Percentiles rank a stretch among this genome's conserved stretches.
phyloP scores from a whole-genome alignment of 2,329 filamentous ascomycete genomes.

The Pseudocercospora ulei region DNA sequence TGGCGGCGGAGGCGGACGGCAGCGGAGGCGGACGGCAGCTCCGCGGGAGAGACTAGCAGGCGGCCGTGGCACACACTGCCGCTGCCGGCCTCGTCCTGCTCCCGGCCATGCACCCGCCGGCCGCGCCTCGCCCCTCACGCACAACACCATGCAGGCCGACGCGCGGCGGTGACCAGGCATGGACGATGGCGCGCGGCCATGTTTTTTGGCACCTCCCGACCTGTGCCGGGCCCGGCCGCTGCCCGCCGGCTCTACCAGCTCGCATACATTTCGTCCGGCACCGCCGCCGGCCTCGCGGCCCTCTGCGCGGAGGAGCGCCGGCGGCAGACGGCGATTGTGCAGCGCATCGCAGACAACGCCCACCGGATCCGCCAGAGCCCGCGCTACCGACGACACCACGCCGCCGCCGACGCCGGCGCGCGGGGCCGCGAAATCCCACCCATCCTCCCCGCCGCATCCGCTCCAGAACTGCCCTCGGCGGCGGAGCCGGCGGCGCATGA shows the following conservation, averaged over 20 bases:
- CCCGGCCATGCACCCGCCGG: too few species aligned
- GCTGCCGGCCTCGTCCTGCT: too few species aligned
- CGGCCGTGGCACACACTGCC: too few species aligned
- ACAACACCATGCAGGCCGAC: too few species aligned
- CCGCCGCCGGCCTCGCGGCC: constrained; percentile 32
- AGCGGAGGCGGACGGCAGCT: too few species aligned
- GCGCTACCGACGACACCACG: constrained; percentile 17
- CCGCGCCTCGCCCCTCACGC: too few species aligned
- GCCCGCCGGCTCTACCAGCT: constrained; percentile 34
- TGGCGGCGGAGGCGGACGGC: too few species aligned
- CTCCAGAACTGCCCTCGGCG: constrained; percentile 25
- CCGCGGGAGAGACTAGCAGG: too few species aligned
- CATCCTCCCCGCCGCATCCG: too few species aligned
- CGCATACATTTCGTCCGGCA: constrained; percentile 36
- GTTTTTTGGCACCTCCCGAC: constrained; percentile 28
- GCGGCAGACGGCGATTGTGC: constrained; percentile 30
- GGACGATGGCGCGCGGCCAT: constrained; percentile 31
- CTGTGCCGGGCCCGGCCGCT: constrained; percentile 33
- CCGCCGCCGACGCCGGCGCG: neutral
- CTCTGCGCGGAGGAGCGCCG: constrained; percentile 34
- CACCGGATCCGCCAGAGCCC: constrained; percentile 29
- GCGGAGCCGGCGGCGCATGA: constrained; percentile 28
- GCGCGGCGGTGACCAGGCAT: too few species aligned
- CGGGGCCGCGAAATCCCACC: too few species aligned
- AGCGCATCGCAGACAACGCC: constrained; percentile 34